Evolutionary conservation across 2,329 filamentous ascomycete genomes (phyloP), one percentile per base, ranked within the genome.

Genomic region (Cadophora luteo-olivacea): DNA sequence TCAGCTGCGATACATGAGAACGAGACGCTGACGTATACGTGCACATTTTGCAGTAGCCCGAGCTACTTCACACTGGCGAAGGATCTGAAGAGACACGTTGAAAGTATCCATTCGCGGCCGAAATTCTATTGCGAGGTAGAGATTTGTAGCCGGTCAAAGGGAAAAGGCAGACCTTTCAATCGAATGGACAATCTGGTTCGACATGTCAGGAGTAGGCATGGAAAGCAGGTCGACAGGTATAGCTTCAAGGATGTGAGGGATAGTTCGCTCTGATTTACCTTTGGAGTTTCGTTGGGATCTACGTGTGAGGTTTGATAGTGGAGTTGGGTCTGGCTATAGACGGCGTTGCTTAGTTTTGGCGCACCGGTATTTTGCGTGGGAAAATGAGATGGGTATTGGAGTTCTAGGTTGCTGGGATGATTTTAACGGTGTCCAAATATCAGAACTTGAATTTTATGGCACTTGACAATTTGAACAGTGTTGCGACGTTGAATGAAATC

Each of bases 31-130:
- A 51, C 33, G 3, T 65, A 58, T 57, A 65, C 25, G 0, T 65
- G 63, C 6, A 55, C 52, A 3, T 65, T 54, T 11, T 65, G 63
- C 24, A 33, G 24, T 24, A 49, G 52, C 12, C 63, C 63, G 29
- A 65, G 36, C 8, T 57, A 49, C 22, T 65, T 65, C 52, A 65
- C 63, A 12, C 54, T 65, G 19, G 33, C 52, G 12, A 65, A 65
- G 54, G 63, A 65, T 58, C 22, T 65, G 52, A 65, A 57, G 54
- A 45, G 63, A 58, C 63, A 65, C 51, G 55, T 65, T 49, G 54
- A 58, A 22, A 65, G 63, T 22, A 65, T 65, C 5, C 63, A 65
- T 25, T 65, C 55, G 12, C 16, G 45, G 19, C 25, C 52, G 36
- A 48, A 57, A 14, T 65, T 58, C 22, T 65, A 57, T 36, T 65